A percentile compares a stretch with the other conserved stretches of the same genome.
Evolutionary conservation across 768 basidiomycete genomes (phyloP).

Genomic region (Macrolepiota albuminosa): DNA sequence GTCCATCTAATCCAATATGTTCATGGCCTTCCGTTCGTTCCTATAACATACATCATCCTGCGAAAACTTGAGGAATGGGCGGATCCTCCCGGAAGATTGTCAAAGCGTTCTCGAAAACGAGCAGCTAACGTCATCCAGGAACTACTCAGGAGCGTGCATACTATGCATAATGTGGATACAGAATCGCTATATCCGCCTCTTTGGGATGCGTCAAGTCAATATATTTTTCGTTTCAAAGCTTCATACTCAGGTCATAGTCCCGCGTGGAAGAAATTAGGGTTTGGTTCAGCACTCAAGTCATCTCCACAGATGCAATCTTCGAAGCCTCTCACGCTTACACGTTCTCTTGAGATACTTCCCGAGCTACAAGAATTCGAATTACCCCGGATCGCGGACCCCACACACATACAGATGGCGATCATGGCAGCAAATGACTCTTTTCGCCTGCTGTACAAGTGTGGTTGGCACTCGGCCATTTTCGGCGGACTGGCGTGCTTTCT

Average conservation of each 20-base stretch:
- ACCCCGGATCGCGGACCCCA: constrained; percentile 8
- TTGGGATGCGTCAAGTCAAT: neutral
- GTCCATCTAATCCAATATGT: constrained; percentile 1
- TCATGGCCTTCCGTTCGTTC: constrained; percentile 3
- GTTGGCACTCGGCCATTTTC: constrained; percentile 27
- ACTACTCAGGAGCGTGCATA: neutral
- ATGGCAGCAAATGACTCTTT: constrained; percentile 25
- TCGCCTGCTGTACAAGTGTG: constrained; percentile 19
- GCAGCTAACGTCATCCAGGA: neutral
- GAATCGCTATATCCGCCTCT: neutral
- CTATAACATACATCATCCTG: constrained; percentile 6
- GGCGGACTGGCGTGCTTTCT: constrained; percentile 35
- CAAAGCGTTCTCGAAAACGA: neutral
- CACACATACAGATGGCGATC: constrained; percentile 19
- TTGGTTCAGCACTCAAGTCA: neutral
- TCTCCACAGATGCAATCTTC: neutral
- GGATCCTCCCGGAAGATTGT: neutral
- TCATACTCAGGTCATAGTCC: neutral
- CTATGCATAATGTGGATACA: neutral
- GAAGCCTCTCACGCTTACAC: neutral
- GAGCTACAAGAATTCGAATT: neutral
- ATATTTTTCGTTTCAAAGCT: neutral
- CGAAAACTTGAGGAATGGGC: constrained; percentile 10
- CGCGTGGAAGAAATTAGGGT: constrained; percentile 11
- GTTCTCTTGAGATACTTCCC: neutral